phyloP scores from a whole-genome alignment of 352 stramenopile species.

The Pythium monospermum region DNA sequence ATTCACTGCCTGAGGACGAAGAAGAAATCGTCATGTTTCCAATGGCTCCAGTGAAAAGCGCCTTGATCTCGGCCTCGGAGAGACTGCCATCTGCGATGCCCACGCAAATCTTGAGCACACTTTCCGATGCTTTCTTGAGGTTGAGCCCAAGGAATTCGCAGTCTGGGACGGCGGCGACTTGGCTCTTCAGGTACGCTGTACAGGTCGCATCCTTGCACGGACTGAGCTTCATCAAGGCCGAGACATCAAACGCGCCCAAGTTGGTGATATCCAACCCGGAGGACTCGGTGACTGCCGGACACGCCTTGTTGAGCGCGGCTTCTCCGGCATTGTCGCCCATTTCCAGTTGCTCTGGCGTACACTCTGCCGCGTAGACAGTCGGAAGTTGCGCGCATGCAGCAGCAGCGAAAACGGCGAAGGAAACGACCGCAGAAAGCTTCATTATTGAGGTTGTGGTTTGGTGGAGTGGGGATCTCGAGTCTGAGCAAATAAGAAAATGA shows the following conservation, averaged over 20 bases:
- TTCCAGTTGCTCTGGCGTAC: too few species aligned
- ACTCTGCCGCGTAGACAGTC: too few species aligned
- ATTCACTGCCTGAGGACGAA: too few species aligned
- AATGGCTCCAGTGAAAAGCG: too few species aligned
- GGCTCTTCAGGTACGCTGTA: neutral
- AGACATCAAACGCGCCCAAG: neutral
- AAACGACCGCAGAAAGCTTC: too few species aligned
- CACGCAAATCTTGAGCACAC: neutral
- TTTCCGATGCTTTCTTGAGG: neutral
- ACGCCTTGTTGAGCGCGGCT: neutral
- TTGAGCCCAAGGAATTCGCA: neutral
- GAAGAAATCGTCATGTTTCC: too few species aligned
- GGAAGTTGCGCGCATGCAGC: too few species aligned
- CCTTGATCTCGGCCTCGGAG: neutral
- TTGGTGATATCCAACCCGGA: neutral
- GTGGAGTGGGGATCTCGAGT: too few species aligned
- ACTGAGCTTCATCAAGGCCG: neutral
- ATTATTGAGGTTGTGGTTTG: too few species aligned
- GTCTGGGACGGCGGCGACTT: neutral
- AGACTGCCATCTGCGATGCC: neutral
- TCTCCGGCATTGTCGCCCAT: too few species aligned
- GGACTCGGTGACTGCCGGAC: neutral
- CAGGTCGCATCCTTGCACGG: neutral
- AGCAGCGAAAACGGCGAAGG: too few species aligned
- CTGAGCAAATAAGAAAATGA: too few species aligned